Evolutionary conservation across 176 grass and related monocot species (phyloP), one percentile per base, ranked within the genome.

Genomic region (Elaeis guineensis): DNA sequence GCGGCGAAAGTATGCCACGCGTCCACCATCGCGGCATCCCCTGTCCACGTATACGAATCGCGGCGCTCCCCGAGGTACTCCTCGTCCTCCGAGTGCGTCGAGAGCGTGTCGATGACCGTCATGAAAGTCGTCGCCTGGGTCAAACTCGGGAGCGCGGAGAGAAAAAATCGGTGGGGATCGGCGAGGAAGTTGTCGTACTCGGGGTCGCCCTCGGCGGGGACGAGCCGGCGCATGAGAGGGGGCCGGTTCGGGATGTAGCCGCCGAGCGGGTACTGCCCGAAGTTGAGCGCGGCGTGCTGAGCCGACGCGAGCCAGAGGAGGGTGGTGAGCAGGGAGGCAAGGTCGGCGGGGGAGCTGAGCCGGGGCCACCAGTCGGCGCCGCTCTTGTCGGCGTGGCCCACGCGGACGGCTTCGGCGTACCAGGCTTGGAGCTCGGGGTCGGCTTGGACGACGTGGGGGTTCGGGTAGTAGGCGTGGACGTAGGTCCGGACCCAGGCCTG

Each of bases 51-150:
- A 56, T 85, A 76, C 39, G 70, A 59, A 4, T 90, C 83, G 17
- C 72, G 52, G 2, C 87, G 29, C 76, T 98, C 84, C 3, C 93
- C 93, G 50, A 98, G 80, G 77, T 98, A 98, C 67, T 98, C 49
- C 75, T 98, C 93, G 55, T 98, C 93, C 50, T 58, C 83, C 3
- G 93, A 98, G 79, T 98, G 93, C 30, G 93, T 98, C 17, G 93
- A 98, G 2, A 98, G 80, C 35, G 93, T 98, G 82, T 98, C 93
- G 62, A 98, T 98, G 48, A 98, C 88, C 6, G 93, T 98, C 87
- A 98, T 89, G 80, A 98, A 98, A 0, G 87, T 98, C 1, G 93
- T 98, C 25, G 80, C 63, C 76, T 98, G 88, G 54, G 78, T 89
- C 5, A 98, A 69, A 77, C 82, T 82, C 61, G 93, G 93, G 66